Percentiles rank a stretch among this genome's conserved stretches.
Evolutionary conservation across 2,329 filamentous ascomycete species (phyloP).

Genomic region (Scedosporium boydii): DNA sequence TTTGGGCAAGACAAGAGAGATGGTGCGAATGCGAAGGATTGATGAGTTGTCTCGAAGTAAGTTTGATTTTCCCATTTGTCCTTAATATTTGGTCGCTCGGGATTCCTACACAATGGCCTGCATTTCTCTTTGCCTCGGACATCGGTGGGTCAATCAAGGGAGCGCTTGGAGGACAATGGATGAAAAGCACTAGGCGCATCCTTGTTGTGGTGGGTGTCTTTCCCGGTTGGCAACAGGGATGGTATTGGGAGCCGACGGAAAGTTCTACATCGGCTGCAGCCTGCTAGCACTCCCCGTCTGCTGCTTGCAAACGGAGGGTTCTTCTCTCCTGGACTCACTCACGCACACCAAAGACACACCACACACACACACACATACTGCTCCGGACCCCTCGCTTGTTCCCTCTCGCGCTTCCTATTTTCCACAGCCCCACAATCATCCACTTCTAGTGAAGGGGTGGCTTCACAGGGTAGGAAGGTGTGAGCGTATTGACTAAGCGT

Average conservation of each 20-base stretch:
- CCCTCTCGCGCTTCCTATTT: not conserved
- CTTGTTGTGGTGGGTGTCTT: not conserved
- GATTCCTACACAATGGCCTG: too few species aligned
- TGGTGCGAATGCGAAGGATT: too few species aligned
- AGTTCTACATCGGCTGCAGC: not conserved
- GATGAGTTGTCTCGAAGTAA: too few species aligned
- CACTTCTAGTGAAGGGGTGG: not conserved
- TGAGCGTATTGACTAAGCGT: conserved; percentile 2
- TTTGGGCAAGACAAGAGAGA: too few species aligned
- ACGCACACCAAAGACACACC: too few species aligned
- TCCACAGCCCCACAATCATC: not conserved
- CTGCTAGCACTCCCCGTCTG: not conserved
- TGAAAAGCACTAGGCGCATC: too few species aligned
- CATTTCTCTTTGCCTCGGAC: too few species aligned
- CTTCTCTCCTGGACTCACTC: not conserved
- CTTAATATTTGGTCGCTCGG: too few species aligned
- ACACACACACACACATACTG: not conserved
- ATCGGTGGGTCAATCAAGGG: too few species aligned
- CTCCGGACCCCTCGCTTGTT: not conserved
- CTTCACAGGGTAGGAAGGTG: not conserved
- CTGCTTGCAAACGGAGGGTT: not conserved
- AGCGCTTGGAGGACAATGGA: too few species aligned
- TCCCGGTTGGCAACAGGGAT: not conserved
- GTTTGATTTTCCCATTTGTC: too few species aligned
- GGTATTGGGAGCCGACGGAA: not conserved